Evolutionary conservation across 2,329 filamentous ascomycete genomes (phyloP).

Genomic region (Diaporthe vaccinii): DNA sequence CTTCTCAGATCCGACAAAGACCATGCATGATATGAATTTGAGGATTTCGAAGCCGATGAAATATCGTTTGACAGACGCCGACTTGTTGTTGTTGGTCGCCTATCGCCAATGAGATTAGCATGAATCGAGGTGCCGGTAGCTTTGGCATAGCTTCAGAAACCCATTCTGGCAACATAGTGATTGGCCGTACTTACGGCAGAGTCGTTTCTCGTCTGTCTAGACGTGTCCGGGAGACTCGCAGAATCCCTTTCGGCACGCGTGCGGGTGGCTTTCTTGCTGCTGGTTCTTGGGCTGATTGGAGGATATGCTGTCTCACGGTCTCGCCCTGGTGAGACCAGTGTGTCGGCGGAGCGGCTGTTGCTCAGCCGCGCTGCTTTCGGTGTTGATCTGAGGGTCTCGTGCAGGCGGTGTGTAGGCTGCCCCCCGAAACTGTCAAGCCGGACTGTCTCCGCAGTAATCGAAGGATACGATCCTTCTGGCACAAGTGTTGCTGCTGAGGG

Average conservation of each 20-base stretch:
- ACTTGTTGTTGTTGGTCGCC: background rate
- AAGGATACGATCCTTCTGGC: background rate
- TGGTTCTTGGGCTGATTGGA: background rate
- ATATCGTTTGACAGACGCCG: background rate
- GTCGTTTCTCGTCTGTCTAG: background rate
- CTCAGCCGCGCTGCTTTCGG: background rate
- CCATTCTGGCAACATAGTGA: background rate
- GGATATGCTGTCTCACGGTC: background rate
- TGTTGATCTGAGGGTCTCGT: background rate
- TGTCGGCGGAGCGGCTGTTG: background rate
- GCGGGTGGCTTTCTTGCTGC: background rate
- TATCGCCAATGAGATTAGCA: background rate
- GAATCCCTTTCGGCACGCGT: background rate
- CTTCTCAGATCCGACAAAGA: background rate
- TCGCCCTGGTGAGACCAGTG: background rate
- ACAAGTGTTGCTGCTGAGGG: slow-evolving; percentile 8
- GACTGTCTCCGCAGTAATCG: background rate
- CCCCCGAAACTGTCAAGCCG: background rate
- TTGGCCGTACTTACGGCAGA: background rate
- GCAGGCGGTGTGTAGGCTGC: background rate
- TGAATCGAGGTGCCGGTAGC: no score
- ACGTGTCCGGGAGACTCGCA: background rate
- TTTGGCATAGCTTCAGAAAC: no score
- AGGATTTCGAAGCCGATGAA: background rate
- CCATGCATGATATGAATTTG: slow-evolving; percentile 9